These are phyloP conservation scores for Sporothrix mexicana DNA, from an alignment of 2,329 filamentous ascomycete genomes.

Conservation along the genomic window DNA sequence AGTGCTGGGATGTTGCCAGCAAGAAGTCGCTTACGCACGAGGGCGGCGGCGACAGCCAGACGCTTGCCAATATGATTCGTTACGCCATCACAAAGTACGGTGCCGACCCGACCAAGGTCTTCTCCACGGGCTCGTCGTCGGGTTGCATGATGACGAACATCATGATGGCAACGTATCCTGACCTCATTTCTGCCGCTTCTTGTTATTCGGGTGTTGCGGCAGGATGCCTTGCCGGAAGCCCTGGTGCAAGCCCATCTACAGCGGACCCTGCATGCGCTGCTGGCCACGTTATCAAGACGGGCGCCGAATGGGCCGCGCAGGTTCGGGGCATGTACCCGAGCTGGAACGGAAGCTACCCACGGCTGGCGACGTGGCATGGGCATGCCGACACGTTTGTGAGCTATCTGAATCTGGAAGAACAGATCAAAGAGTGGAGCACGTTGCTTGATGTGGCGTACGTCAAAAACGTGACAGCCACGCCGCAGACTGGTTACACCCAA, in stretches of 20 bases:
- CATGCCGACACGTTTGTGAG: conserved; percentile 56
- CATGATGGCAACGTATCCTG: conserved; percentile 44
- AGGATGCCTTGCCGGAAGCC: conserved; percentile 40
- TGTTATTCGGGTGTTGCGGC: conserved; percentile 44
- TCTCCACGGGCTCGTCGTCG: conserved; percentile 52
- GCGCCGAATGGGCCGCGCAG: background rate
- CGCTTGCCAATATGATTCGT: conserved; percentile 59
- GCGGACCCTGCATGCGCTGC: conserved; percentile 51
- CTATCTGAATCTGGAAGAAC: conserved; percentile 46
- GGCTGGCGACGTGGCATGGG: conserved; percentile 66
- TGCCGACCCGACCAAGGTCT: conserved; percentile 54
- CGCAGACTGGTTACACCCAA: conserved; percentile 42
- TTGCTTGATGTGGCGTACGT: conserved; percentile 40
- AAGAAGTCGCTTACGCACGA: conserved; percentile 52
- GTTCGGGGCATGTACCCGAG: conserved; percentile 44
- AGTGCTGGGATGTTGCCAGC: conserved; percentile 62
- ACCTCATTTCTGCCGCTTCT: conserved; percentile 44
- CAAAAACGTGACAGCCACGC: conserved; percentile 40
- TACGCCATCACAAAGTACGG: conserved; percentile 56
- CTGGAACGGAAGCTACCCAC: conserved; percentile 52
- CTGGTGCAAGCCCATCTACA: conserved; percentile 37
- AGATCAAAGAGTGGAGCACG: conserved; percentile 45
- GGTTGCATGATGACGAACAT: conserved; percentile 50
- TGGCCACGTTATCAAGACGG: conserved; percentile 46
- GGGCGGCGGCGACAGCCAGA: conserved; percentile 56